Evolutionary conservation across 139 green algal species (phyloP).

Genomic region (Coelastrella sp.): DNA sequence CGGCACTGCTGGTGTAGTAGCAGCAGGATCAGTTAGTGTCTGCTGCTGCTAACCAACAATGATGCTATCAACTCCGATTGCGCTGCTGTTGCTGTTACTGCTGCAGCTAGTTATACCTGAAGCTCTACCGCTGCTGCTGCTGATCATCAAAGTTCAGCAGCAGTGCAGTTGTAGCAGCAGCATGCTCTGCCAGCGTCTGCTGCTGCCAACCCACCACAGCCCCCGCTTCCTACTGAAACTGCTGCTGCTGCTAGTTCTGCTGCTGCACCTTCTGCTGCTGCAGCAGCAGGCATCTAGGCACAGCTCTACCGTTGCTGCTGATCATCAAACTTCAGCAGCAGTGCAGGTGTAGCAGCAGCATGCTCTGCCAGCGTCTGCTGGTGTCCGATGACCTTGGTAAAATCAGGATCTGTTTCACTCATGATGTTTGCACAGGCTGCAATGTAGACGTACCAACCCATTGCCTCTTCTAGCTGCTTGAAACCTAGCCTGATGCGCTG

Average conservation of each 20-base stretch:
- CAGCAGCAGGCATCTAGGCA: not conserved
- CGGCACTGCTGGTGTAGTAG: not conserved
- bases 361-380: conserved; percentile 30
- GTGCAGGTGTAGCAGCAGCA: not conserved
- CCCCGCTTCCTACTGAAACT: too few species aligned
- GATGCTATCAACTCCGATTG: too few species aligned
- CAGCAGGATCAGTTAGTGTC: conserved; percentile 8
- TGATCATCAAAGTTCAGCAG: conserved; percentile 26
- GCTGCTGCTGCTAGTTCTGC: not conserved
- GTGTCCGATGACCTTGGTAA: conserved; percentile 21
- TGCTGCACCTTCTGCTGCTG: not conserved
- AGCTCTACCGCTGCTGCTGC: too few species aligned
- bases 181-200: conserved; percentile 24
- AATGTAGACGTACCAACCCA: conserved; percentile 34
- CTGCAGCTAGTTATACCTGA: not conserved
- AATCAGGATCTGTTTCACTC: not conserved
- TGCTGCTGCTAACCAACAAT: not conserved
- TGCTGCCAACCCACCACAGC: not conserved
- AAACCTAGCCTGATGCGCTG: conserved; percentile 6
- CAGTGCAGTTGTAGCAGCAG: not conserved
- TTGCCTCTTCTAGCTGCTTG: conserved; percentile 4
- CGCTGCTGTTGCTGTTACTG: not conserved
- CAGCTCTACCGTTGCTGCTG: too few species aligned
- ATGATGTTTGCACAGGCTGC: conserved; percentile 21
- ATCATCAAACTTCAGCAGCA: conserved; percentile 30